phyloP scores from a whole-genome alignment of 345 rosid genomes.

The Citrus medica region DNA sequence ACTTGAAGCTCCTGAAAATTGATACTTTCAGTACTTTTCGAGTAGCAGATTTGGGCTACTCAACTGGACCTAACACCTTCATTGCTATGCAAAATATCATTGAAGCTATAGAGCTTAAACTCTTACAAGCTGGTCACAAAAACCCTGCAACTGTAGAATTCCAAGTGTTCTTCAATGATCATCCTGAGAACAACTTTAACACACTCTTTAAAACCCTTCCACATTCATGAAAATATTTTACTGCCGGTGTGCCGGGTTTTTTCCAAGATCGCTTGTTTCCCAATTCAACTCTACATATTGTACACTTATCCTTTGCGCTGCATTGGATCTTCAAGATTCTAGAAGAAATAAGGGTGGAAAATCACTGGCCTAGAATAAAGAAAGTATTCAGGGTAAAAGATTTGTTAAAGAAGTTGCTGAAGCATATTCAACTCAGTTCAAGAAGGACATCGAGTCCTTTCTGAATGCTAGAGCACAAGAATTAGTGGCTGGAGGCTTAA shows the following conservation, averaged over 20 bases:
- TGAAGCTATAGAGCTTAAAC: slow-evolving; percentile 15
- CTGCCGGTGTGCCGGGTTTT: slow-evolving; percentile 28
- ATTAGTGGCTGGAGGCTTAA: slow-evolving; percentile 17
- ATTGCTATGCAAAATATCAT: slow-evolving; percentile 22
- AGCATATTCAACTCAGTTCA: slow-evolving; percentile 15
- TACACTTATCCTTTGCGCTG: slow-evolving; percentile 26
- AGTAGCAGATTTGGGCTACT: slow-evolving; percentile 33
- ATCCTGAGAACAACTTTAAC: slow-evolving; percentile 19
- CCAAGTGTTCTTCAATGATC: slow-evolving; percentile 27
- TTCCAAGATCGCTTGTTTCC: slow-evolving; percentile 42
- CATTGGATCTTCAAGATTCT: slow-evolving; percentile 34
- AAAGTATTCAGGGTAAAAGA: not conserved
- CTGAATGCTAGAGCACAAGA: slow-evolving; percentile 22
- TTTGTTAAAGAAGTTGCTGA: not conserved
- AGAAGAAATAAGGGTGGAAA: not conserved
- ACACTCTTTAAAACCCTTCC: slow-evolving; percentile 25
- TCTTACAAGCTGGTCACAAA: not conserved
- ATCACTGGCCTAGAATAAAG: too few species aligned
- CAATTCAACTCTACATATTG: slow-evolving; percentile 29
- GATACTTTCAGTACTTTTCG: not conserved
- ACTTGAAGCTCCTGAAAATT: not conserved
- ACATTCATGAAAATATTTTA: not conserved
- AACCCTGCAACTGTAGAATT: slow-evolving; percentile 7
- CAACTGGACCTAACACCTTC: slow-evolving; percentile 29
- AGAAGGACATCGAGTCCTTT: slow-evolving; percentile 12